phyloP scores from a whole-genome alignment of 2,329 filamentous ascomycete species.

The Xylaria sp. region DNA sequence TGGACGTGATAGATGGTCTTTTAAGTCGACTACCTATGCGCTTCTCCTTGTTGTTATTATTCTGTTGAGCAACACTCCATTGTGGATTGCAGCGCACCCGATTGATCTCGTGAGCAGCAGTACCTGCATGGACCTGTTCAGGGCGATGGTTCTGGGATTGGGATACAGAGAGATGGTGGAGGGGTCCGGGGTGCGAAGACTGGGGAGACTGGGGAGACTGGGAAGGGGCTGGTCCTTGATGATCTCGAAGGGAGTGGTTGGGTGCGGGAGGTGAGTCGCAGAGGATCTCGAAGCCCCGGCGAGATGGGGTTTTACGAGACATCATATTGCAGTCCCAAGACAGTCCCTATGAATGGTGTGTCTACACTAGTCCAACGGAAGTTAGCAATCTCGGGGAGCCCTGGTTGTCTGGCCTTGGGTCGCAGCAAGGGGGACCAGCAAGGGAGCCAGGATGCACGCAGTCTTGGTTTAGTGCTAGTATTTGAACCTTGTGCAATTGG shows the following conservation, averaged over 20 bases:
- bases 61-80: constrained; percentile 36
- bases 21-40: constrained; percentile 39
- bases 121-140: constrained; percentile 48
- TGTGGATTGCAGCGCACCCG: constrained; percentile 33
- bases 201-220: not conserved
- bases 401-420: constrained; percentile 30
- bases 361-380: constrained; percentile 30
- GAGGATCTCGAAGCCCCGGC: constrained; percentile 43
- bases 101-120: constrained; percentile 33
- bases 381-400: constrained; percentile 39
- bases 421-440: constrained; percentile 37
- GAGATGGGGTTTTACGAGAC: constrained; percentile 41
- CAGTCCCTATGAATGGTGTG: constrained; percentile 25
- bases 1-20: constrained; percentile 43
- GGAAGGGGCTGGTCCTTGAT: constrained; percentile 31
- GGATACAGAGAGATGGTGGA: constrained; percentile 49
- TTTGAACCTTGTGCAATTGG: not conserved
- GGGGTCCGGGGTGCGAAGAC: constrained; percentile 30
- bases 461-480: constrained; percentile 4
- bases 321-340: constrained; percentile 36
- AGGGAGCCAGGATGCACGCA: constrained; percentile 28
- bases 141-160: constrained; percentile 49
- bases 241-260: constrained; percentile 38
- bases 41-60: constrained; percentile 34
- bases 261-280: constrained; percentile 44